Base-by-base conservation (phyloP, 148 eudicot species). In the Heliamphora exappendiculata region DNA sequence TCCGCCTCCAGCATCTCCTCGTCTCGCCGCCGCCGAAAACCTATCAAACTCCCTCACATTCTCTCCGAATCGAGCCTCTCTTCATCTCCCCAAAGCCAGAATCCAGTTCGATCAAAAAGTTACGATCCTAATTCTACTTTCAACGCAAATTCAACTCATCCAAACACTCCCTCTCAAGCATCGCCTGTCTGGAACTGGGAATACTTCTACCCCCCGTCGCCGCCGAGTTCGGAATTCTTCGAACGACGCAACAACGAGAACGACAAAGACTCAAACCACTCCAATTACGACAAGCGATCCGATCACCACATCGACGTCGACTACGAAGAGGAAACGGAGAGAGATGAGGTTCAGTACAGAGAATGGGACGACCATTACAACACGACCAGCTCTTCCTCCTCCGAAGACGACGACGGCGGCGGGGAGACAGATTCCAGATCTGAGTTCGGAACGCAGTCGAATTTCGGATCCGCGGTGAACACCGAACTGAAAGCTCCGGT, bases 131-230 rank as follows among this genome's bases (percentile, higher is more conserved):
- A 71, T 7, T 50, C 17, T 14, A 82, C 88, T 6, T 85, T 87
- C 75, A 81, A 83, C 34, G 87, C 90, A 2, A 73, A 83, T 59
- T 22, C 82, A 0, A 83, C 80, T 39, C 88, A 84, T 75, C 70
- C 82, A 0, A 39, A 54, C 13, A 87, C 96, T 3, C 84, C 91
- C 4, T 89, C 93, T 31, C 93, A 89, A 69, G 74, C 96, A 39
- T 95, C 99, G 0, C 92, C 99, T 0, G 93, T 86, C 1, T 95
- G 99, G 97, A 91, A 95, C 28, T 95, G 99, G 99, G 99, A 95
- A 42, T 85, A 89, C 64, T 91, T 89, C 83, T 88, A 89, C 78
- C 97, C 96, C 49, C 99, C 97, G 2, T 88, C 96, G 0, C 99
- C 99, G 0, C 97, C 96, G 0, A 86, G 76, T 74, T 92, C 97